These are phyloP conservation scores for Xylaria digitata DNA, from an alignment of 2,329 filamentous ascomycete species.

Conservation along the genomic window DNA sequence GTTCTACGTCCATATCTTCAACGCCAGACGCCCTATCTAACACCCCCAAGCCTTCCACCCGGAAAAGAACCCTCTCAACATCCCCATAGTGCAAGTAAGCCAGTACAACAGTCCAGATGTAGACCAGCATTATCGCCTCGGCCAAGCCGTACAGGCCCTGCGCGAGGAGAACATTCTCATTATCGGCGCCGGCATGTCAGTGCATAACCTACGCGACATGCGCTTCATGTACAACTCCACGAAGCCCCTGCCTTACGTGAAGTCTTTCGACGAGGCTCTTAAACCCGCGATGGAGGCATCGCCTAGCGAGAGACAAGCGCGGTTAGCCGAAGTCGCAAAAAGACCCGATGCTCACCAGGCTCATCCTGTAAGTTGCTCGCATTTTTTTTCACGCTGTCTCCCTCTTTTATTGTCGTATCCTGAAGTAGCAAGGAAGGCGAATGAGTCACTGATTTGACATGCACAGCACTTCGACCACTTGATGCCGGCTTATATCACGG, in stretches of 20 bases:
- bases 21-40: constrained; percentile 11
- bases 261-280: constrained; percentile 74
- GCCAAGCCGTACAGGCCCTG: constrained; percentile 72
- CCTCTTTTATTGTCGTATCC: not conserved
- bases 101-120: constrained; percentile 74
- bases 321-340: constrained; percentile 54
- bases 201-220: constrained; percentile 74
- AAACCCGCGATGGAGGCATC: constrained; percentile 70
- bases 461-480: constrained; percentile 59
- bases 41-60: constrained; percentile 66
- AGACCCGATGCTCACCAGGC: constrained; percentile 60
- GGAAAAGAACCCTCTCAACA: constrained; percentile 68
- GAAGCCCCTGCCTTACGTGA: constrained; percentile 65
- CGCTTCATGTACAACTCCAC: constrained; percentile 58
- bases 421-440: too few relatives aligned
- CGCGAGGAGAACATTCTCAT: constrained; percentile 76
- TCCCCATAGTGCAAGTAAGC: constrained; percentile 79
- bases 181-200: constrained; percentile 79
- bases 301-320: constrained; percentile 53
- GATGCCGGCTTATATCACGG: constrained; percentile 61
- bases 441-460: not conserved
- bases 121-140: constrained; percentile 73
- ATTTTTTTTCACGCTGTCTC: not conserved
- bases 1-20: constrained; percentile 7
- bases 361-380: constrained; percentile 53